Evolutionary conservation across 2,329 filamentous ascomycete genomes (phyloP).

Genomic region (Boeremia lycopersici): DNA sequence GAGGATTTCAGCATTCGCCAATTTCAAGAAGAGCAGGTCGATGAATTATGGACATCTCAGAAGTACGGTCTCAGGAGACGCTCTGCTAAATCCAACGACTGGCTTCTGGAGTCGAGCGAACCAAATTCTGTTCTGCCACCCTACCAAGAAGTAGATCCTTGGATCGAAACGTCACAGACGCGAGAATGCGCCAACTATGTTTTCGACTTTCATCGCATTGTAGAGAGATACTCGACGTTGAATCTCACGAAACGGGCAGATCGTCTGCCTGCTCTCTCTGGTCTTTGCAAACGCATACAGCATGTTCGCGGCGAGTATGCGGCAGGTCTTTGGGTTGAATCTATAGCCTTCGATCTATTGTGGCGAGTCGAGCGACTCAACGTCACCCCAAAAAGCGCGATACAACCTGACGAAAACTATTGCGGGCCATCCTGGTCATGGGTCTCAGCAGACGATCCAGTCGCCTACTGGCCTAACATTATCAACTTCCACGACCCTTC

Average conservation of each 20-base stretch:
- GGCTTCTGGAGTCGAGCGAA: background rate
- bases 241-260: conserved; percentile 17
- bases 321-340: conserved; percentile 25
- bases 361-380: conserved; percentile 24
- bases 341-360: conserved; percentile 23
- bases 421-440: conserved; percentile 26
- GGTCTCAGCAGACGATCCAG: conserved; percentile 15
- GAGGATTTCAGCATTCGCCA: conserved; percentile 7
- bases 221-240: conserved; percentile 25
- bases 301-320: conserved; percentile 22
- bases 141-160: background rate
- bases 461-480: conserved; percentile 23
- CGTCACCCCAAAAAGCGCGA: background rate
- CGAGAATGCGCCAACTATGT: conserved; percentile 16
- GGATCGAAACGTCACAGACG: background rate
- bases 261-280: conserved; percentile 22
- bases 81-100: background rate
- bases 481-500: conserved; percentile 11
- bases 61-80: background rate
- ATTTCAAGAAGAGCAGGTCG: conserved; percentile 5
- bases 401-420: conserved; percentile 1
- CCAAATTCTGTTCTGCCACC: background rate
- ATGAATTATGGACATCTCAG: background rate
- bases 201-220: conserved; percentile 19
- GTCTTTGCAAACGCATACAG: conserved; percentile 20